A percentile compares a stretch with the other conserved stretches of the same genome.
These are phyloP conservation scores for Globisporangium camurandrum DNA, from an alignment of 352 stramenopile species.

Conservation along the genomic window DNA sequence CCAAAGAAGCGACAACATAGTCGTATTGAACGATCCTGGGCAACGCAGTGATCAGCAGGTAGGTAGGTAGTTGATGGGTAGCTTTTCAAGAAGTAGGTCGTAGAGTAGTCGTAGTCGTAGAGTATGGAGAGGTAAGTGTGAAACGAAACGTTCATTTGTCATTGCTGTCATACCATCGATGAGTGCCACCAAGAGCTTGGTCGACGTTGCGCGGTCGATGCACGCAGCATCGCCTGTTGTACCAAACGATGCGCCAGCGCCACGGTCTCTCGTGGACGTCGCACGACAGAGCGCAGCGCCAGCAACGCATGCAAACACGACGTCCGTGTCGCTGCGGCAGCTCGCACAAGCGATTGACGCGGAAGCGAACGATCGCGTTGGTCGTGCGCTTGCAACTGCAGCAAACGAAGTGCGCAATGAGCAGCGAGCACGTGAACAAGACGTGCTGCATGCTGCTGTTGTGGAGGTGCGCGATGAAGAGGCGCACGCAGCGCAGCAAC, in stretches of 20 bases:
- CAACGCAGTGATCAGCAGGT: no score
- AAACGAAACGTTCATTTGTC: no score
- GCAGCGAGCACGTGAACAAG: slow-evolving; percentile 14
- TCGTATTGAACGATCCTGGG: slow-evolving; percentile 11
- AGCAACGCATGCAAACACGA: not conserved
- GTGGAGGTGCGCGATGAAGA: slow-evolving; percentile 21
- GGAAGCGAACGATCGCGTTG: slow-evolving; percentile 27
- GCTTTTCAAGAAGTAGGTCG: slow-evolving; percentile 3
- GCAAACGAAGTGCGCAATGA: slow-evolving; percentile 35
- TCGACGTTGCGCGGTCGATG: slow-evolving; percentile 52
- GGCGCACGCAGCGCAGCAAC: slow-evolving; percentile 14
- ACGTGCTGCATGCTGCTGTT: slow-evolving; percentile 18
- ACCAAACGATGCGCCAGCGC: slow-evolving; percentile 2
- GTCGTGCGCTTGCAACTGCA: slow-evolving; percentile 22
- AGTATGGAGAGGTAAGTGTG: no score
- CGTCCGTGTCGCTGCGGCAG: slow-evolving; percentile 15
- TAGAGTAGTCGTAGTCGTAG: slow-evolving; percentile 1
- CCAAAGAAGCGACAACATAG: slow-evolving; percentile 35
- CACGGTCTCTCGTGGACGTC: slow-evolving; percentile 38
- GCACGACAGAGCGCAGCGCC: slow-evolving; percentile 17
- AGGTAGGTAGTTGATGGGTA: no score
- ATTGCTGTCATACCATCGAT: not conserved
- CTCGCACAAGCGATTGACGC: slow-evolving; percentile 45
- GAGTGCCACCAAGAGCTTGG: slow-evolving; percentile 18
- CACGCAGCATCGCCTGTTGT: slow-evolving; percentile 10